Evolutionary conservation across 2,329 filamentous ascomycete genomes (phyloP).

Genomic region (Penicillium sp.): DNA sequence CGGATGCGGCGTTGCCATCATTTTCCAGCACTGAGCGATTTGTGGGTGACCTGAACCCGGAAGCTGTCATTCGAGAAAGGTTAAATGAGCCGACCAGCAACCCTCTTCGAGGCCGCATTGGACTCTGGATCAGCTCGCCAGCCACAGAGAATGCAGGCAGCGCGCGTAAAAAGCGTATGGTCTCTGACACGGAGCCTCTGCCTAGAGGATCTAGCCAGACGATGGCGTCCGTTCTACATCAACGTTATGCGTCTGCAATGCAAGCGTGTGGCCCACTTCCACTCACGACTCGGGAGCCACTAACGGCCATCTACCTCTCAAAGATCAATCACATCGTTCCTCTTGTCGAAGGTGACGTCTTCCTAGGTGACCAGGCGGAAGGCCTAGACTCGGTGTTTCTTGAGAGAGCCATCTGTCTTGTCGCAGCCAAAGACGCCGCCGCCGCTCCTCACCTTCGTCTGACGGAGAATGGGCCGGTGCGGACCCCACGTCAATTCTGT

Average conservation of each 20-base stretch:
- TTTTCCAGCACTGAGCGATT: conserved; percentile 30
- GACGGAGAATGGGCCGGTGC: conserved; percentile 26
- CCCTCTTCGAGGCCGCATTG: conserved; percentile 29
- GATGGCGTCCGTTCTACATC: conserved; percentile 20
- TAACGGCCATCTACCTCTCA: conserved; percentile 36
- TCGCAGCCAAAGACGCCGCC: conserved; percentile 36
- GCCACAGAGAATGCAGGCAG: conserved; percentile 8
- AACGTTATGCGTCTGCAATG: conserved; percentile 24
- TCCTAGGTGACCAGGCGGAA: conserved; percentile 23
- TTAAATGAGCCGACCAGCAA: conserved; percentile 23
- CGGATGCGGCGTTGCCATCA: conserved; percentile 7
- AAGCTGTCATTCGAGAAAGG: conserved; percentile 37
- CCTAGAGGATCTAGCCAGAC: conserved; percentile 4
- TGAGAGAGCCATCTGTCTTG: conserved; percentile 39
- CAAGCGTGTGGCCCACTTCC: conserved; percentile 32
- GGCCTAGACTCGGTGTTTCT: conserved; percentile 33
- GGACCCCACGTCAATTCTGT: conserved; percentile 37
- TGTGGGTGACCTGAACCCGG: conserved; percentile 41
- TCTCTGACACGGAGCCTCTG: neutral
- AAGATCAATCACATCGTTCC: conserved; percentile 39
- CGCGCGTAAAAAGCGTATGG: conserved; percentile 1
- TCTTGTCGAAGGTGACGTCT: conserved; percentile 30
- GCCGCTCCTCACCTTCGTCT: conserved; percentile 34
- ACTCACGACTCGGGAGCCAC: conserved; percentile 27
- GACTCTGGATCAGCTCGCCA: conserved; percentile 32